Evolutionary conservation across 805 yeast genomes (phyloP).

Genomic region (Kockiozyma suomiensis): DNA sequence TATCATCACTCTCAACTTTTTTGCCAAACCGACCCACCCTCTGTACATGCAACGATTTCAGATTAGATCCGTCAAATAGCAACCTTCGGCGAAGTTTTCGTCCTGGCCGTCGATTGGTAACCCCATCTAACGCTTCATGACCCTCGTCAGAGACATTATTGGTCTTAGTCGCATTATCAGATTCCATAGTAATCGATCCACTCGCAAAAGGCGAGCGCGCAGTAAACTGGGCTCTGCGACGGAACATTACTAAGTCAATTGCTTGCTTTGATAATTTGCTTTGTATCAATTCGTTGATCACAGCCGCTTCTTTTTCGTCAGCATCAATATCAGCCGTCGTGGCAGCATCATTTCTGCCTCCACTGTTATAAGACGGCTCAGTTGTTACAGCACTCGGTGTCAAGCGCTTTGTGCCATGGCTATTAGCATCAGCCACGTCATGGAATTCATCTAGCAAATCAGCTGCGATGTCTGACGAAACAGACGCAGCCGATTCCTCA

Average conservation of each 20-base stretch:
- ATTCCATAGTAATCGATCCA: neutral
- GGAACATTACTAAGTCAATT: slow-evolving; percentile 13
- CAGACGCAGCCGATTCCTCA: slow-evolving; percentile 6
- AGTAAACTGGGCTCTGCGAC: slow-evolving; percentile 12
- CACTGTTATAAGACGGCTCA: neutral
- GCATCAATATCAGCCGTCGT: neutral
- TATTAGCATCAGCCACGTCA: neutral
- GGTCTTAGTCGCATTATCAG: neutral
- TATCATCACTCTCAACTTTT: slow-evolving; percentile 5
- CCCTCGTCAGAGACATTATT: neutral
- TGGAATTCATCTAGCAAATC: slow-evolving; percentile 4
- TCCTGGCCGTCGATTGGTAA: slow-evolving; percentile 3
- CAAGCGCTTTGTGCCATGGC: neutral
- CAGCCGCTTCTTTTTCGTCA: neutral
- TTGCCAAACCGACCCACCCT: slow-evolving; percentile 17
- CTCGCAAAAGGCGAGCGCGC: slow-evolving; percentile 21
- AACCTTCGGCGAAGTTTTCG: slow-evolving; percentile 13
- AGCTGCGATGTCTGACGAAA: neutral
- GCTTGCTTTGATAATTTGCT: neutral
- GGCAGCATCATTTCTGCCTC: neutral
- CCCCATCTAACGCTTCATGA: neutral
- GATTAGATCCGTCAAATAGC: slow-evolving; percentile 20
- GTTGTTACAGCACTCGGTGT: neutral
- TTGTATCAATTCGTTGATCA: neutral
- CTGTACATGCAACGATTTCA: slow-evolving; percentile 24